Evolutionary conservation across 2,329 filamentous ascomycete species (phyloP).

Genomic region (Ophiocordyceps sinensis): DNA sequence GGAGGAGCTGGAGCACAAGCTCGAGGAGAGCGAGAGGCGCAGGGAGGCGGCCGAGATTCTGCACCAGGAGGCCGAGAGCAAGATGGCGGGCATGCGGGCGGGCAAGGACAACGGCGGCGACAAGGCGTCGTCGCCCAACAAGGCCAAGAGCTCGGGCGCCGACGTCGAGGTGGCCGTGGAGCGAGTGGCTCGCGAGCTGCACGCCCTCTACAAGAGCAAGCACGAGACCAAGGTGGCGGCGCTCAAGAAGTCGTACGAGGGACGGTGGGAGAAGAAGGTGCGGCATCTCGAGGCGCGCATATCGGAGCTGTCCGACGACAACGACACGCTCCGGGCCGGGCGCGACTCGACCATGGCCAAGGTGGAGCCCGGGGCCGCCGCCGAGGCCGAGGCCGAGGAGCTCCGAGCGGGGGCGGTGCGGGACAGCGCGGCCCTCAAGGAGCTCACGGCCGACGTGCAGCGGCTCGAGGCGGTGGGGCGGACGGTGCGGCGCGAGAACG

Average conservation of each 20-base stretch:
- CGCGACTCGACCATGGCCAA: constrained; percentile 53
- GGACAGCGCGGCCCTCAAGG: constrained; percentile 51
- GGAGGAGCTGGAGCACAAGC: constrained; percentile 60
- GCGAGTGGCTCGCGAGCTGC: constrained; percentile 85
- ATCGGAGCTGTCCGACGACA: constrained; percentile 55
- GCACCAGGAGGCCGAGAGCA: constrained; percentile 62
- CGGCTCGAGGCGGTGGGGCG: constrained; percentile 60
- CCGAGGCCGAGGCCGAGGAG: constrained; percentile 31
- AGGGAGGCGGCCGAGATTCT: constrained; percentile 61
- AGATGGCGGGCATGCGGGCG: constrained; percentile 59
- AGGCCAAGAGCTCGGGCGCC: constrained; percentile 17
- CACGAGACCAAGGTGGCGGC: constrained; percentile 93
- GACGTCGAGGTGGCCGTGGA: constrained; percentile 80
- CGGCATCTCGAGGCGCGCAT: constrained; percentile 62
- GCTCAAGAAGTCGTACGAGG: constrained; percentile 73
- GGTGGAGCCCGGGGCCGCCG: constrained; percentile 28
- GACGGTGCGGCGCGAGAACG: constrained; percentile 56
- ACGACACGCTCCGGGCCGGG: constrained; percentile 55
- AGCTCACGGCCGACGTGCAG: constrained; percentile 59
- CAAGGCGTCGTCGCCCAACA: constrained; percentile 20
- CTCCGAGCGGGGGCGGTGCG: constrained; percentile 43
- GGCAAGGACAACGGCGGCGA: constrained; percentile 29
- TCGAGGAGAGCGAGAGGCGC: constrained; percentile 64
- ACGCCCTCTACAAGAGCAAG: constrained; percentile 89
- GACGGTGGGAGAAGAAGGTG: constrained; percentile 78